Evolutionary conservation across 306 rosid genomes (phyloP).

Genomic region (Arachis stenosperma): DNA sequence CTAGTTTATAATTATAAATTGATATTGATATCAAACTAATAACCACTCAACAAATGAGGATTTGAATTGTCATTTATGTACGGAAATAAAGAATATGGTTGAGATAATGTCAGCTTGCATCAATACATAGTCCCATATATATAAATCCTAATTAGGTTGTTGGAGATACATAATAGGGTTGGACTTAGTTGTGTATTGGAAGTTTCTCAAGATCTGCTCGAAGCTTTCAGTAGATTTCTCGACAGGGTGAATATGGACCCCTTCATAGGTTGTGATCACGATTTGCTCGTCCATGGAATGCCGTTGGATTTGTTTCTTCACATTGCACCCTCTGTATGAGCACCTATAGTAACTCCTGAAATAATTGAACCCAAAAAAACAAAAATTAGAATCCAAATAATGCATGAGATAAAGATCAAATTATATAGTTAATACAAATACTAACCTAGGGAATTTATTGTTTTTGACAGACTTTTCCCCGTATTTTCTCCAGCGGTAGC

Average conservation of each 20-base stretch:
- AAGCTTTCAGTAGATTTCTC: slow-evolving; percentile 43
- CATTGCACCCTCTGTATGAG: slow-evolving; percentile 64
- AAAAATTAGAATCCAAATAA: background rate
- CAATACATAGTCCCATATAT: background rate
- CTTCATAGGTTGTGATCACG: slow-evolving; percentile 62
- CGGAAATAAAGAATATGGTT: background rate
- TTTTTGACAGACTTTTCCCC: slow-evolving; percentile 65
- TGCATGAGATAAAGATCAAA: too few species aligned
- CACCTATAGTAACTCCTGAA: slow-evolving; percentile 76
- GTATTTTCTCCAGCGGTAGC: slow-evolving; percentile 75
- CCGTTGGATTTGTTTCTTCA: slow-evolving; percentile 71
- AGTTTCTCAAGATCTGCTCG: slow-evolving; percentile 49
- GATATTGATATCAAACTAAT: too few species aligned
- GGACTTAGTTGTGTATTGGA: slow-evolving; percentile 19
- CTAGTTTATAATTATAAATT: background rate
- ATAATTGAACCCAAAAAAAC: background rate
- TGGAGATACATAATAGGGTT: slow-evolving; percentile 13
- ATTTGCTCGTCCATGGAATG: slow-evolving; percentile 55
- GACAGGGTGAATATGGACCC: slow-evolving; percentile 51
- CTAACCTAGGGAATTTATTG: slow-evolving; percentile 61
- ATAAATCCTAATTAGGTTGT: background rate
- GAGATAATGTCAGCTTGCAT: background rate
- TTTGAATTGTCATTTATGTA: slow-evolving; percentile 15
- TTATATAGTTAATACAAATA: background rate
- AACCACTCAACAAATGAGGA: background rate